A percentile compares a stretch with the other conserved stretches of the same genome.
phyloP scores from a whole-genome alignment of 2,329 filamentous ascomycete species.

The Penicillium hesseltinei region DNA sequence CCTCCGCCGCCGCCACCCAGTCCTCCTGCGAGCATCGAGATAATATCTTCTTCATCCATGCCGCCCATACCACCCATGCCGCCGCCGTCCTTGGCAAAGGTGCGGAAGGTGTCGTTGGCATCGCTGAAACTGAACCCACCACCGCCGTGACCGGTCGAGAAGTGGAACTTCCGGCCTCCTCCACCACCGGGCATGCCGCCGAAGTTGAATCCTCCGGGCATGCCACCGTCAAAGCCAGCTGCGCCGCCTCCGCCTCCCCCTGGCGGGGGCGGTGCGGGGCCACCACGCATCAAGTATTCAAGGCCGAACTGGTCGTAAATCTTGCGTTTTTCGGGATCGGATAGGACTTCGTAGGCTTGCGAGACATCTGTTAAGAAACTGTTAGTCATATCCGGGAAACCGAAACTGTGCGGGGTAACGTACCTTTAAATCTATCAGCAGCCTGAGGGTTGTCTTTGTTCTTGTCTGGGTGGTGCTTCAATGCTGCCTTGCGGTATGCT shows the following conservation, averaged over 20 bases:
- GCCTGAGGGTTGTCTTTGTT: slow-evolving; percentile 88
- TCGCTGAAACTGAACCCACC: slow-evolving; percentile 80
- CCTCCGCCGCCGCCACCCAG: slow-evolving; percentile 37
- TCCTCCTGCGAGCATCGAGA: slow-evolving; percentile 49
- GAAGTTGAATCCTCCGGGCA: slow-evolving; percentile 54
- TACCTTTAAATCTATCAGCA: slow-evolving; percentile 87
- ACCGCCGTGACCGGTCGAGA: slow-evolving; percentile 48
- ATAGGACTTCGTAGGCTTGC: slow-evolving; percentile 96
- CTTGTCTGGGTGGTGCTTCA: slow-evolving; percentile 97
- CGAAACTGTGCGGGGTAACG: slow-evolving; percentile 17
- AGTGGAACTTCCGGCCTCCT: slow-evolving; percentile 48
- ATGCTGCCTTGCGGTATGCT: slow-evolving; percentile 74
- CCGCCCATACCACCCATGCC: slow-evolving; percentile 45
- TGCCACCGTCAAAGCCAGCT: slow-evolving; percentile 59
- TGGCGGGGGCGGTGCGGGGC: slow-evolving; percentile 61
- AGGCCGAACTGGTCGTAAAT: slow-evolving; percentile 93
- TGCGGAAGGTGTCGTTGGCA: slow-evolving; percentile 78
- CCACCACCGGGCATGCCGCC: slow-evolving; percentile 54
- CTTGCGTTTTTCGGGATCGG: slow-evolving; percentile 94
- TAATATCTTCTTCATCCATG: slow-evolving; percentile 57
- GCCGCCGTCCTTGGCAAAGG: slow-evolving; percentile 68
- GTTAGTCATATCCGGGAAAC: neutral
- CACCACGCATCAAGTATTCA: slow-evolving; percentile 84
- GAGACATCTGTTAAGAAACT: slow-evolving; percentile 65
- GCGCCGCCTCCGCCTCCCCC: slow-evolving; percentile 54